A percentile compares a stretch with the other conserved stretches of the same genome.
These are phyloP conservation scores for Gremmenia infestans DNA, from an alignment of 2,329 filamentous ascomycete genomes.

Conservation along the genomic window DNA sequence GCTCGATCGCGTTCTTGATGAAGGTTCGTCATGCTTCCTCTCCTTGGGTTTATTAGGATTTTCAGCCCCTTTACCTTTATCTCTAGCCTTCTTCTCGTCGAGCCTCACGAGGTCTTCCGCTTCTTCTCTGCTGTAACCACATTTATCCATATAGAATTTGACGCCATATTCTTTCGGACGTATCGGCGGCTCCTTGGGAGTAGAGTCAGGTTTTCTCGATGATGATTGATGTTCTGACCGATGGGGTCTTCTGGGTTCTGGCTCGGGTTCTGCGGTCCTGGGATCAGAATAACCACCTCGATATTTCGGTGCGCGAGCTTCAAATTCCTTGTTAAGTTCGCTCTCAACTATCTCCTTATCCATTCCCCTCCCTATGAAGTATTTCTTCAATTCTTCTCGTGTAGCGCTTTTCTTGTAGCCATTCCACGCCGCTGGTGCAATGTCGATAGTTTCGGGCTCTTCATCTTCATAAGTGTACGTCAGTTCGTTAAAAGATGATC, in stretches of 20 bases:
- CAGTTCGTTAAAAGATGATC: background rate
- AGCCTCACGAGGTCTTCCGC: background rate
- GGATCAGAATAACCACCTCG: background rate
- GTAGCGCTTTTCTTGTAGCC: background rate
- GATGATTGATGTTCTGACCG: background rate
- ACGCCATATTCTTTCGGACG: background rate
- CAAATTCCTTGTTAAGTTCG: constrained; percentile 6
- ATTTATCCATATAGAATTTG: background rate
- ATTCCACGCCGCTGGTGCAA: constrained; percentile 7
- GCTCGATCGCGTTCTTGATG: too few relatives aligned
- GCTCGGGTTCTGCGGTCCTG: too few relatives aligned
- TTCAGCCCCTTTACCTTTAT: too few relatives aligned
- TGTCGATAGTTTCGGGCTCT: constrained; percentile 7
- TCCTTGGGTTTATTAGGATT: too few relatives aligned
- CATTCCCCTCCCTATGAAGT: background rate
- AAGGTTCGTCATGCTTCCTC: too few relatives aligned
- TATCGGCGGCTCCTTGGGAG: background rate
- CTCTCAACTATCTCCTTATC: background rate
- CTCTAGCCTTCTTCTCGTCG: background rate
- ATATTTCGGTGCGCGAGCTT: constrained; percentile 1
- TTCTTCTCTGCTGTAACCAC: background rate
- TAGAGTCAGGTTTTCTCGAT: background rate
- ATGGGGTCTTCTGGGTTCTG: background rate
- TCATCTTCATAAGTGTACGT: constrained; percentile 11
- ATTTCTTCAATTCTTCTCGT: background rate